A percentile compares a stretch with the other conserved stretches of the same genome.
phyloP scores from a whole-genome alignment of 805 yeast species.

The Trichomonascus vanleenenianus region DNA sequence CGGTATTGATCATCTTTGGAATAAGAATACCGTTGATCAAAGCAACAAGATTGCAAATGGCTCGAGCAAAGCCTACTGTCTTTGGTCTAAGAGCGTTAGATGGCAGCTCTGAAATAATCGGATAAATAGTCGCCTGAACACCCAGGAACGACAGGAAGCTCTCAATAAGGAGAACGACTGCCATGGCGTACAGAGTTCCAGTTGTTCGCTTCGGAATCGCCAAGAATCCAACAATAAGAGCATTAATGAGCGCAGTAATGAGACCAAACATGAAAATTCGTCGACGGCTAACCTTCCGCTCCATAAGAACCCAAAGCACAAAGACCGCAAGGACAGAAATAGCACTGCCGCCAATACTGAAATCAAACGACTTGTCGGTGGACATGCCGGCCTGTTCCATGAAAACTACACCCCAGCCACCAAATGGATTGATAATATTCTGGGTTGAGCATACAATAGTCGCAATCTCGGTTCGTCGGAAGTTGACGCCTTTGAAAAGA shows the following conservation, averaged over 20 bases:
- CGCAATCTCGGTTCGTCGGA: slow-evolving; percentile 45
- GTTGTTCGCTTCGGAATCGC: slow-evolving; percentile 7
- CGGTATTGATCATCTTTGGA: slow-evolving; percentile 44
- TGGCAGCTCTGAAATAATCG: slow-evolving; percentile 37
- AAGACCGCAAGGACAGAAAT: slow-evolving; percentile 39
- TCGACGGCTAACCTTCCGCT: slow-evolving; percentile 19
- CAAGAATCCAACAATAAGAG: slow-evolving; percentile 37
- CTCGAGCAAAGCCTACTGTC: slow-evolving; percentile 35
- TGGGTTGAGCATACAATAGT: slow-evolving; percentile 38
- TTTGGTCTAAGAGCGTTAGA: slow-evolving; percentile 35
- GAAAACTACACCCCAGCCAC: slow-evolving; percentile 36
- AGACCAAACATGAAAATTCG: slow-evolving; percentile 28
- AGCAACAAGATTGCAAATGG: slow-evolving; percentile 18
- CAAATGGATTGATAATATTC: slow-evolving; percentile 30
- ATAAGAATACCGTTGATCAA: slow-evolving; percentile 12
- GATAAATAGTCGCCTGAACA: slow-evolving; percentile 38
- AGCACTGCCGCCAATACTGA: slow-evolving; percentile 38
- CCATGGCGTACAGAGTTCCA: slow-evolving; percentile 25
- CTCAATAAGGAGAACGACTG: slow-evolving; percentile 38
- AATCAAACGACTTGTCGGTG: slow-evolving; percentile 33
- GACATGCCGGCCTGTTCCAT: slow-evolving; percentile 33
- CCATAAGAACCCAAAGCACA: slow-evolving; percentile 9
- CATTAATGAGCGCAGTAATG: slow-evolving; percentile 27
- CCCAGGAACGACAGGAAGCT: slow-evolving; percentile 39
- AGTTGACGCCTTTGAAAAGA: slow-evolving; percentile 41